phyloP scores from a whole-genome alignment of 1,284 basidiomycete genomes.

The Hemileia vastatrix region DNA sequence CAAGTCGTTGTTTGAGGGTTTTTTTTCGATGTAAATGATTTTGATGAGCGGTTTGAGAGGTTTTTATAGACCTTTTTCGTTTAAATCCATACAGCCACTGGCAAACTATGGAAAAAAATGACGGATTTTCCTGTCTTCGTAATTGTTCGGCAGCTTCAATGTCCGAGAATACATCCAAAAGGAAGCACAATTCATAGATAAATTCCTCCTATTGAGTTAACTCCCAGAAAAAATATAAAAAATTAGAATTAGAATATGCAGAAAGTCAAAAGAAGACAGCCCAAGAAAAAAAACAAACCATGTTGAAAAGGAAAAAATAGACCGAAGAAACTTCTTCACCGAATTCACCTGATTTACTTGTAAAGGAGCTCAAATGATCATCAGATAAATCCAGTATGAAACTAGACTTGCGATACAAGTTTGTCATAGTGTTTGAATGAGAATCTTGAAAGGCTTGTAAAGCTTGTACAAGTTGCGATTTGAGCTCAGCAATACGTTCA shows the following conservation, averaged over 20 bases:
- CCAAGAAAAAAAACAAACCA: constrained; percentile 2
- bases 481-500: constrained; percentile 8
- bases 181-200: constrained; percentile 63
- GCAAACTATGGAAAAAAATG: too few species aligned
- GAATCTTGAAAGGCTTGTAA: constrained; percentile 15
- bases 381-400: not conserved
- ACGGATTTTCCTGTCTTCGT: constrained; percentile 5
- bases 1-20: not conserved
- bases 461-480: constrained; percentile 2
- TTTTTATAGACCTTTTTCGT: not conserved
- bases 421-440: constrained; percentile 10
- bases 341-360: too few species aligned
- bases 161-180: constrained; percentile 56
- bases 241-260: too few species aligned
- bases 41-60: not conserved
- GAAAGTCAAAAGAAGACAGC: too few species aligned
- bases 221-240: constrained; percentile 69
- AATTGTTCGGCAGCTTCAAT: constrained; percentile 30
- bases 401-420: constrained; percentile 1
- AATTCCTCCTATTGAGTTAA: constrained; percentile 66
- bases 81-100: not conserved
- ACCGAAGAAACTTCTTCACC: constrained; percentile 18
- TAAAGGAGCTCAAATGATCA: not conserved
- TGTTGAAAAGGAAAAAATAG: constrained; percentile 22
- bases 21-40: not conserved